These are phyloP conservation scores for Aspergillus felis DNA, from an alignment of 2,329 filamentous ascomycete genomes.

Conservation along the genomic window DNA sequence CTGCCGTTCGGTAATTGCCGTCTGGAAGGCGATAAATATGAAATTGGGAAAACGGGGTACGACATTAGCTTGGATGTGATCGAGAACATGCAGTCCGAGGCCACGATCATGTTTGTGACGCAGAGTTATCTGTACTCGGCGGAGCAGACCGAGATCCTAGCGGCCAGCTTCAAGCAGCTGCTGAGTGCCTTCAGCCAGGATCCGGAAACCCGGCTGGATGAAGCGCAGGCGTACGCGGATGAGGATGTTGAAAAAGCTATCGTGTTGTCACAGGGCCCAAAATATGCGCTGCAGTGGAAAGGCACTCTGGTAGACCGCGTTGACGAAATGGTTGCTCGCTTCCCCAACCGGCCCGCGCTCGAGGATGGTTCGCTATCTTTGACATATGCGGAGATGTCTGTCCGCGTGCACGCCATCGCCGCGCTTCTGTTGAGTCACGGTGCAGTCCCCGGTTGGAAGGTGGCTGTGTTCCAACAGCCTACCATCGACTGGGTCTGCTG, in stretches of 20 bases:
- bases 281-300: constrained; percentile 22
- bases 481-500: constrained; percentile 2
- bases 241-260: not conserved
- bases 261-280: not conserved
- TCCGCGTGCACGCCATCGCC: too few relatives aligned
- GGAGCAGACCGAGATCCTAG: constrained; percentile 21
- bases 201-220: not conserved
- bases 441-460: not conserved
- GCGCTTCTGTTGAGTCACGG: too few relatives aligned
- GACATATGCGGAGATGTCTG: constrained; percentile 36
- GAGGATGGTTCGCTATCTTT: constrained; percentile 24
- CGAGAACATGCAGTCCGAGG: constrained; percentile 19
- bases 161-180: constrained; percentile 19
- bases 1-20: constrained; percentile 18
- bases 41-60: constrained; percentile 23
- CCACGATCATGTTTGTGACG: constrained; percentile 14
- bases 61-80: constrained; percentile 38
- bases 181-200: constrained; percentile 11
- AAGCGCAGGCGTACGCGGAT: not conserved
- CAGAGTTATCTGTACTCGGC: constrained; percentile 32
- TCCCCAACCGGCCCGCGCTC: constrained; percentile 22
- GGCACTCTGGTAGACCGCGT: constrained; percentile 35
- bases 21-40: constrained; percentile 10
- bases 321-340: constrained; percentile 26
- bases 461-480: constrained; percentile 5